Base-by-base conservation (phyloP, 495 filamentous ascomycete species). In the Trichoderma orchidacearum region DNA sequence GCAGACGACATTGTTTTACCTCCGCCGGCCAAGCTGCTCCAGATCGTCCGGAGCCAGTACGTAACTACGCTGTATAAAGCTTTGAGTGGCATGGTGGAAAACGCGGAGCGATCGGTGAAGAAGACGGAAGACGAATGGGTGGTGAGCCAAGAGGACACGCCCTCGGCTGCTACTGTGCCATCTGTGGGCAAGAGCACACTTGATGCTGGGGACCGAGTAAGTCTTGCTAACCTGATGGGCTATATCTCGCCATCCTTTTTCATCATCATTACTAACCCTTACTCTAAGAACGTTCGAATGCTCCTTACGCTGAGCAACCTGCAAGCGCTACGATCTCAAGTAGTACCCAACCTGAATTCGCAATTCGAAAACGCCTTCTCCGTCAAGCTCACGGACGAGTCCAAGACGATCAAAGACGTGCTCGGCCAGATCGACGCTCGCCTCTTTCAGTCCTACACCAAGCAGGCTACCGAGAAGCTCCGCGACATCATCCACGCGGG, bases 271-370 rank as follows among this genome's bases (percentile, higher is more conserved):
- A 52, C 64, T 70, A 62, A 70, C 55, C 66, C 66, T 51, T n/a
- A 5, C 62, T 25, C n/a, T n/a, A 21, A 94, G 88, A 90, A 92
- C 62, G 84, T 93, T 32, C 88, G 91, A 58, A 89, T 95, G 74
- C 85, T 98, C 34, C 75, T 97, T 11, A 98, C 94, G 11, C 80
- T 98, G 18, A 87, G 84, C 56, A 97, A 97, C 68, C 81, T 98
- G 51, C 82, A 89, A 64, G 75, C 81, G 30, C 80, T 98, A 11
- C 83, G 87, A 55, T 70, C 81, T 23, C 83, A 90, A 53, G 75
- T 87, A 28, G 85, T 96, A 2, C 90, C 90, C 0, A 83, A 85
- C 54, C 78, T 98, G 38, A 85, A 93, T 62, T 75, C 83, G 36
- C 84, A 89, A 59, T 97, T 96, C 65, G 93, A 97, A 68, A 85